Evolutionary conservation across 768 basidiomycete genomes (phyloP).

Genomic region (Nidula microcarpa): DNA sequence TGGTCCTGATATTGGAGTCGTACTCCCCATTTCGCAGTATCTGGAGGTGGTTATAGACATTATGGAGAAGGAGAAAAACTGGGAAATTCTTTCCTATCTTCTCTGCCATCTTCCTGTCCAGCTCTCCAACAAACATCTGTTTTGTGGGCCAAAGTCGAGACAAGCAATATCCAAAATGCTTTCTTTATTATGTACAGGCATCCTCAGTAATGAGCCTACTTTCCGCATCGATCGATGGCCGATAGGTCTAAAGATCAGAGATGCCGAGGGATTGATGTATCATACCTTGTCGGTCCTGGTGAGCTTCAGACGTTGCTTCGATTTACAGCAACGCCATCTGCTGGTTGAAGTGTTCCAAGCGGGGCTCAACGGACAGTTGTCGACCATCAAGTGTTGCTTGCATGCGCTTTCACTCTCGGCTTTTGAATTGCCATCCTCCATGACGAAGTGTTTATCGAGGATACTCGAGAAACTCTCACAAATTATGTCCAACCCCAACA

Average conservation of each 20-base stretch:
- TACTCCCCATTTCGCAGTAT: constrained; percentile 77
- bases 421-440: constrained; percentile 80
- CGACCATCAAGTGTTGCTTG: constrained; percentile 85
- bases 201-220: constrained; percentile 57
- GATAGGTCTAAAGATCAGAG: constrained; percentile 59
- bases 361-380: constrained; percentile 65
- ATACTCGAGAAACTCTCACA: constrained; percentile 86
- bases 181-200: constrained; percentile 61
- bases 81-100: constrained; percentile 92
- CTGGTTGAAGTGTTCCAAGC: constrained; percentile 72
- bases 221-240: constrained; percentile 59
- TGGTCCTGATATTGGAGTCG: constrained; percentile 33
- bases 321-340: constrained; percentile 57
- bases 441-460: constrained; percentile 73
- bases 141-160: constrained; percentile 86
- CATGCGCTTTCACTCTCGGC: constrained; percentile 86
- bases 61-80: constrained; percentile 73
- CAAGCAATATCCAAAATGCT: constrained; percentile 59
- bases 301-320: constrained; percentile 81
- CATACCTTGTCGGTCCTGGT: constrained; percentile 85
- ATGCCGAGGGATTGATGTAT: constrained; percentile 86
- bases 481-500: constrained; percentile 91
- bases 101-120: constrained; percentile 90
- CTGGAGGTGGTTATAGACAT: constrained; percentile 59
- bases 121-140: constrained; percentile 92